phyloP scores from a whole-genome alignment of 371 early-diverging fungal genomes.

The Capillidium heterosporum region DNA sequence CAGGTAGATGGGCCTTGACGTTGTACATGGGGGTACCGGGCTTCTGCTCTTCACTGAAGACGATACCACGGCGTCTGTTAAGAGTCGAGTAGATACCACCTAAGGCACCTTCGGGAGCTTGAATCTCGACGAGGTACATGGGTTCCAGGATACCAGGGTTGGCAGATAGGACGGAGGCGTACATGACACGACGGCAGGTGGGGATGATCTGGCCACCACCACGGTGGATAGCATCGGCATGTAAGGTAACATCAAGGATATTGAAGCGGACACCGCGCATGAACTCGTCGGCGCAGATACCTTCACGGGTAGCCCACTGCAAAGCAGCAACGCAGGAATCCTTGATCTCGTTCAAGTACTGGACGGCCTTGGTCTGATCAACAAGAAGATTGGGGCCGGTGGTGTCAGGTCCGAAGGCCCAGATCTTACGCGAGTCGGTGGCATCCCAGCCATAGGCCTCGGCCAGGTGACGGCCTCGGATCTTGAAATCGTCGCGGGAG shows the following conservation, averaged over 20 bases:
- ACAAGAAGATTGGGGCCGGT: constrained; percentile 91
- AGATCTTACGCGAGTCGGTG: constrained; percentile 97
- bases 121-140: constrained; percentile 94
- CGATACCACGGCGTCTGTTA: constrained; percentile 94
- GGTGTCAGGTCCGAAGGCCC: constrained; percentile 98
- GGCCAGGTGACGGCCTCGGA: constrained; percentile 83
- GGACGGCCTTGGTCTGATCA: constrained; percentile 96
- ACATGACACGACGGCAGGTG: constrained; percentile 91
- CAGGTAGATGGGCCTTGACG: constrained; percentile 96
- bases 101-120: constrained; percentile 86
- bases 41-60: constrained; percentile 85
- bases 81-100: constrained; percentile 97
- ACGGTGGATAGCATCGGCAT: constrained; percentile 99
- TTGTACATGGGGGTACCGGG: constrained; percentile 86
- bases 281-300: constrained; percentile 86
- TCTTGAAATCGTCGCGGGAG: constrained; percentile 93
- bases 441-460: constrained; percentile 93
- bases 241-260: constrained; percentile 93
- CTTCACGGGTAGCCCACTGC: constrained; percentile 91
- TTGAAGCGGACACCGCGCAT: constrained; percentile 97
- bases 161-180: constrained; percentile 85
- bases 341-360: constrained; percentile 98
- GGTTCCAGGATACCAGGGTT: constrained; percentile 96
- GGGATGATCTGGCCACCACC: constrained; percentile 31
- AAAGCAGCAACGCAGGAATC: constrained; percentile 93